These are phyloP conservation scores for Diaporthe sp. DNA, from an alignment of 2,329 filamentous ascomycete species.

Conservation along the genomic window DNA sequence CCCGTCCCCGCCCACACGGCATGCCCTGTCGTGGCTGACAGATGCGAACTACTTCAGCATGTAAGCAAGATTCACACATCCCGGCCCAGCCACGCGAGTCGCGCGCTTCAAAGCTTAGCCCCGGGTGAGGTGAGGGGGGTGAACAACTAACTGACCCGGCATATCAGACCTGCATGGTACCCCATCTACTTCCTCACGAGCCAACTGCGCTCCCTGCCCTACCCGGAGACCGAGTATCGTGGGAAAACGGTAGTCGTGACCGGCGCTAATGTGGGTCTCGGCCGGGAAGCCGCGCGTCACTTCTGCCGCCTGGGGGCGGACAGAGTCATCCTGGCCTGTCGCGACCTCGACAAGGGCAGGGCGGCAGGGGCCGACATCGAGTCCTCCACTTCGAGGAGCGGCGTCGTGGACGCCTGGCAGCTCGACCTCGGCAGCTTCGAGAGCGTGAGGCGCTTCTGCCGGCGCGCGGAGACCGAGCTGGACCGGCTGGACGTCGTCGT, in stretches of 20 bases:
- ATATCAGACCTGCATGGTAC: conserved; percentile 26
- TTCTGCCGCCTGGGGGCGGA: conserved; percentile 53
- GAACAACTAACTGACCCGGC: not conserved
- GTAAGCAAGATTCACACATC: conserved; percentile 34
- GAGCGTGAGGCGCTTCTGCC: conserved; percentile 59
- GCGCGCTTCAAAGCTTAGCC: conserved; percentile 3
- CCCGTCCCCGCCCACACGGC: conserved; percentile 20
- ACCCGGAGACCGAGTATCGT: conserved; percentile 38
- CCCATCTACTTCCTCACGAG: conserved; percentile 34
- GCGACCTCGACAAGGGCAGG: conserved; percentile 53
- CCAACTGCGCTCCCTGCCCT: conserved; percentile 35
- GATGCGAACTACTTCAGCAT: conserved; percentile 40
- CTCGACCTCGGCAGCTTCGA: conserved; percentile 64
- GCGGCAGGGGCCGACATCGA: conserved; percentile 56
- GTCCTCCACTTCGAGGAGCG: conserved; percentile 44
- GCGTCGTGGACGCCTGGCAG: conserved; percentile 62
- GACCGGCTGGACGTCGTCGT: conserved; percentile 59
- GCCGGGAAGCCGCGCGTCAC: conserved; percentile 55
- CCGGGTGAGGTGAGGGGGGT: not conserved
- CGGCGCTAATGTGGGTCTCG: conserved; percentile 58
- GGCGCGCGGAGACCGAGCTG: conserved; percentile 47
- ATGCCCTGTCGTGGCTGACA: conserved; percentile 39
- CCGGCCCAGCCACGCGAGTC: conserved; percentile 21
- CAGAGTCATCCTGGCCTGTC: conserved; percentile 56
- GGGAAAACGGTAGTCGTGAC: conserved; percentile 55